Percentiles rank a stretch among this genome's conserved stretches.
phyloP scores from a whole-genome alignment of 495 filamentous ascomycete genomes.

The Trypethelium eluteriae region DNA sequence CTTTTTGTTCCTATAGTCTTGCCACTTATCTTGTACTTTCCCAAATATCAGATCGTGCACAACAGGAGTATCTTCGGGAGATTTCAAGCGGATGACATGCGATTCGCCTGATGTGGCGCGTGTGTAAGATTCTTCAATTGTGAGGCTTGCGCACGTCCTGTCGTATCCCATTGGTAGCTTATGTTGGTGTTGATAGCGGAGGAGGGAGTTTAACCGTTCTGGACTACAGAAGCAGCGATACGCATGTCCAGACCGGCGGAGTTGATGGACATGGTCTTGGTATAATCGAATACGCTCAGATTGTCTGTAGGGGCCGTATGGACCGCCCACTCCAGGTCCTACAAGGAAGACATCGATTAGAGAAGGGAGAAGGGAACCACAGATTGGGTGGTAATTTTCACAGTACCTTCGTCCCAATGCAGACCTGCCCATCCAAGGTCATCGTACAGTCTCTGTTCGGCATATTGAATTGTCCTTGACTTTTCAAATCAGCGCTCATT shows the following conservation, averaged over 20 bases:
- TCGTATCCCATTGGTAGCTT: constrained; percentile 61
- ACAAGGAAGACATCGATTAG: constrained; percentile 9
- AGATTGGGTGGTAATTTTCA: not conserved
- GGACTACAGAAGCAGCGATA: constrained; percentile 90
- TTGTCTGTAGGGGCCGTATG: constrained; percentile 78
- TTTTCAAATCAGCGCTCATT: constrained; percentile 38
- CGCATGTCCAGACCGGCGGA: constrained; percentile 63
- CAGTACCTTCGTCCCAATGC: constrained; percentile 83
- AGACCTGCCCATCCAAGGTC: constrained; percentile 86
- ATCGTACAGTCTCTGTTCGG: constrained; percentile 64
- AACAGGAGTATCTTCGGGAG: constrained; percentile 48
- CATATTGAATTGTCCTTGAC: constrained; percentile 70
- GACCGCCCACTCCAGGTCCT: constrained; percentile 75
- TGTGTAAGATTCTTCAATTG: constrained; percentile 57
- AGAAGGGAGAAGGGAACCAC: constrained; percentile 1
- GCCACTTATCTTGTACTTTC: constrained; percentile 41
- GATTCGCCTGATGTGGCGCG: constrained; percentile 58
- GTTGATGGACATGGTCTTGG: constrained; percentile 56
- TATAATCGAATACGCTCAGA: constrained; percentile 77
- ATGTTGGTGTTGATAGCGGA: constrained; percentile 3
- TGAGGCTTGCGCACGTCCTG: constrained; percentile 62
- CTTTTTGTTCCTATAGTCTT: constrained; percentile 37
- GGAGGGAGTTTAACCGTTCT: constrained; percentile 50
- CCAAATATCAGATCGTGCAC: constrained; percentile 74
- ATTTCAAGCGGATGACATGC: constrained; percentile 71